These are phyloP conservation scores for Kodamaea arcana DNA, from an alignment of 1,139 yeast genomes.

Conservation along the genomic window DNA sequence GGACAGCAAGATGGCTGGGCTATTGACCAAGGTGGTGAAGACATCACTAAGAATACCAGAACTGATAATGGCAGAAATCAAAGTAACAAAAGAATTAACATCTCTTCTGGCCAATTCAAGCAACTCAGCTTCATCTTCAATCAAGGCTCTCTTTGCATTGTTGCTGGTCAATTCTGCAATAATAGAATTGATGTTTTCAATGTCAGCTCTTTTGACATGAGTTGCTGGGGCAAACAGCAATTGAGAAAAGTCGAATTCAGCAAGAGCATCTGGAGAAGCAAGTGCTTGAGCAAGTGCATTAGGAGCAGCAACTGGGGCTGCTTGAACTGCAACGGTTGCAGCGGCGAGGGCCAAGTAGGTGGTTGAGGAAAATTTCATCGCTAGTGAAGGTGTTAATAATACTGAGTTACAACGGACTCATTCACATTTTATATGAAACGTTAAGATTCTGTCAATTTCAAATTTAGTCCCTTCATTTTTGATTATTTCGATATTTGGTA, in stretches of 20 bases:
- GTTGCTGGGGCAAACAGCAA: not conserved
- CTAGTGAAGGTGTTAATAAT: not conserved
- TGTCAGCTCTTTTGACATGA: conserved; percentile 35
- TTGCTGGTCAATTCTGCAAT: conserved; percentile 31
- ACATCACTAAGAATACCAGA: conserved; percentile 41
- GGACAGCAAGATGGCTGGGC: conserved; percentile 19
- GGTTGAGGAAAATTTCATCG: conserved; percentile 43
- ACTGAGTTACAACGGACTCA: not conserved
- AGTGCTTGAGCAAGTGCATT: conserved; percentile 32
- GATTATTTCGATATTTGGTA: not conserved
- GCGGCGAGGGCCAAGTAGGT: conserved; percentile 42
- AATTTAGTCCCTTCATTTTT: too few species aligned
- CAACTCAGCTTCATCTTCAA: conserved; percentile 25
- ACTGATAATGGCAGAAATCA: conserved; percentile 33
- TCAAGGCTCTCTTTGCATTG: conserved; percentile 30
- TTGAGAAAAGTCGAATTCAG: not conserved
- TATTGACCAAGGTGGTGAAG: conserved; percentile 34
- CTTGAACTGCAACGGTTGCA: conserved; percentile 34
- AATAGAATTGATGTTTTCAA: conserved; percentile 31
- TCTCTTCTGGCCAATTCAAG: conserved; percentile 35
- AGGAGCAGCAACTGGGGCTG: conserved; percentile 34
- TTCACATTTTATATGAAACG: not conserved
- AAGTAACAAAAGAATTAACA: conserved; percentile 33
- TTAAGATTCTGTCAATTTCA: not conserved
- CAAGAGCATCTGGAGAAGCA: conserved; percentile 3